phyloP scores from a whole-genome alignment of 257 asterid genomes.

The Rehmannia glutinosa region DNA sequence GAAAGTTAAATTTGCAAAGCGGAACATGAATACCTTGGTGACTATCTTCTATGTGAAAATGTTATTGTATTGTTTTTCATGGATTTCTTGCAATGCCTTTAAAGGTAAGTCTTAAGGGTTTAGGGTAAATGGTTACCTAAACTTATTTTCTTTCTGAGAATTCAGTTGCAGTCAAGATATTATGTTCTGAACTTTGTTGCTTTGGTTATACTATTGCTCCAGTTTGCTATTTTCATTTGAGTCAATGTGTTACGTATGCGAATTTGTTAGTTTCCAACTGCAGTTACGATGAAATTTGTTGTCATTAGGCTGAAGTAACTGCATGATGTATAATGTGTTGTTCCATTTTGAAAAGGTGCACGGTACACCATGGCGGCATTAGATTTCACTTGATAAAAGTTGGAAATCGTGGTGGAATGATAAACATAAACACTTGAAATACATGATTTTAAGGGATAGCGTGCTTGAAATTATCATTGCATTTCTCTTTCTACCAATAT shows the following conservation, averaged over 20 bases:
- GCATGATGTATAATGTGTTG: neutral
- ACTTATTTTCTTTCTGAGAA: too few relatives aligned
- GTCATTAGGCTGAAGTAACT: neutral
- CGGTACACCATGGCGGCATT: constrained; percentile 99
- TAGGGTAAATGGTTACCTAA: neutral
- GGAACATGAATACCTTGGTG: constrained; percentile 76
- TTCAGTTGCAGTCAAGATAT: too few relatives aligned
- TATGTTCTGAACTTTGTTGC: too few relatives aligned
- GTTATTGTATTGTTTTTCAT: neutral
- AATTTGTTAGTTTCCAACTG: neutral
- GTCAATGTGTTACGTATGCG: neutral
- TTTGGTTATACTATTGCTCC: neutral
- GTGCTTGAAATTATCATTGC: constrained; percentile 74
- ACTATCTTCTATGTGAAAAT: constrained; percentile 20
- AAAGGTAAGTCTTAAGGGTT: too few relatives aligned
- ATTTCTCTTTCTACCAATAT: constrained; percentile 84
- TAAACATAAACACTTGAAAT: constrained; percentile 84
- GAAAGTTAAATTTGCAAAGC: constrained; percentile 75
- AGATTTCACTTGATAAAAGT: constrained; percentile 78
- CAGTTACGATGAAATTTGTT: neutral
- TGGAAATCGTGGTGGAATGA: constrained; percentile 99
- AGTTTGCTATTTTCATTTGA: neutral
- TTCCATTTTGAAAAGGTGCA: constrained; percentile 69
- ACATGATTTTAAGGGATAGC: constrained; percentile 69
- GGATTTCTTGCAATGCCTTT: too few relatives aligned